Conservation (phyloP, 202 grass and related monocot genomes). For the Cymbopogon flexuosus region DNA sequence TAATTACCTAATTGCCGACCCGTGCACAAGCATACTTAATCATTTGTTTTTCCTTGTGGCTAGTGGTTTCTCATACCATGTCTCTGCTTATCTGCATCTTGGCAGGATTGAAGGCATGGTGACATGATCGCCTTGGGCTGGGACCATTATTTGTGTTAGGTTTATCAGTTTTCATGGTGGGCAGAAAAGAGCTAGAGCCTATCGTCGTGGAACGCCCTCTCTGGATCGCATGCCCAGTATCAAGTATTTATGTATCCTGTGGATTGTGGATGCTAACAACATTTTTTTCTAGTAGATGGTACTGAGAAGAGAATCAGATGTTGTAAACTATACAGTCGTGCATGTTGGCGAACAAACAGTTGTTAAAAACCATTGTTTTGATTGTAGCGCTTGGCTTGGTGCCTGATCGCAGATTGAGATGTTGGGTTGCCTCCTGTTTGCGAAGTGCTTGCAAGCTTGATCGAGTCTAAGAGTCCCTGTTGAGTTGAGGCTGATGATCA, state of each 20-base stretch:
- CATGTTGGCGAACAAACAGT: neutral
- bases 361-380: neutral
- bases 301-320: slow-evolving; percentile 11
- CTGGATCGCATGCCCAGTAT: neutral
- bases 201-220: neutral
- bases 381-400: neutral
- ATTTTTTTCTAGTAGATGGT: slow-evolving; percentile 13
- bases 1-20: neutral
- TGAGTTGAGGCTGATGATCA: neutral
- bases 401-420: neutral
- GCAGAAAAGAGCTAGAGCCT: neutral
- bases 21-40: neutral
- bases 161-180: neutral
- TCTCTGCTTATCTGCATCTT: neutral
- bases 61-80: neutral
- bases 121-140: neutral
- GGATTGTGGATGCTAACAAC: slow-evolving; percentile 34
- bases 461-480: neutral
- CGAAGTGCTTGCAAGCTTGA: neutral
- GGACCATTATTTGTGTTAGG: neutral
- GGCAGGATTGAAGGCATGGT: slow-evolving; percentile 36
- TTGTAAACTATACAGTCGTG: slow-evolving; percentile 24
- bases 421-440: neutral
- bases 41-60: neutral
- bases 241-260: slow-evolving; percentile 25